Evolutionary conservation across 257 asterid genomes (phyloP).

Genomic region (Jacaranda mimosifolia): DNA sequence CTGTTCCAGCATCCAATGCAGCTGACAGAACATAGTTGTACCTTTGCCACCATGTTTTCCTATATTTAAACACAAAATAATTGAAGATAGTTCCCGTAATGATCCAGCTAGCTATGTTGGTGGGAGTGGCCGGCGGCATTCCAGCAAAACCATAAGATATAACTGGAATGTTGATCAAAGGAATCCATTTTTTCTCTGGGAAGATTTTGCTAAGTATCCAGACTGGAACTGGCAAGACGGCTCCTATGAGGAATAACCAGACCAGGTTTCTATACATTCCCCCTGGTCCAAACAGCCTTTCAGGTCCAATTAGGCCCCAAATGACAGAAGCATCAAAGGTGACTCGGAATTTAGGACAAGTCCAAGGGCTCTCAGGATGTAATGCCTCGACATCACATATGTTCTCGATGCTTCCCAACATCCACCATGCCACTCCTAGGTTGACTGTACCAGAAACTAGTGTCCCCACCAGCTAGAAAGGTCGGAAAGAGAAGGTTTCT

Average conservation of each 20-base stretch:
- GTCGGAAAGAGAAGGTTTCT: not conserved
- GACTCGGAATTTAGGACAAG: slow-evolving; percentile 86
- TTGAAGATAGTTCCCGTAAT: slow-evolving; percentile 79
- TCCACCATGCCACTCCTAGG: slow-evolving; percentile 93
- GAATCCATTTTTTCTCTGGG: slow-evolving; percentile 91
- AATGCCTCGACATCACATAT: slow-evolving; percentile 78
- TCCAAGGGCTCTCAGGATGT: slow-evolving; percentile 94
- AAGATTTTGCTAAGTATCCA: slow-evolving; percentile 81
- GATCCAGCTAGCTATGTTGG: slow-evolving; percentile 94
- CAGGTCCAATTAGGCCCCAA: slow-evolving; percentile 90
- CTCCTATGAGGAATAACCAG: slow-evolving; percentile 90
- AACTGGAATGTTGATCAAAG: slow-evolving; percentile 84
- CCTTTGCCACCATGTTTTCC: slow-evolving; percentile 88
- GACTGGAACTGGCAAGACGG: slow-evolving; percentile 82
- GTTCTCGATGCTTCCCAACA: slow-evolving; percentile 82
- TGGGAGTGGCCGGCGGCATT: slow-evolving; percentile 98
- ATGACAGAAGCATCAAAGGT: slow-evolving; percentile 88
- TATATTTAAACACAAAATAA: slow-evolving; percentile 79
- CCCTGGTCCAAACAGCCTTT: slow-evolving; percentile 75
- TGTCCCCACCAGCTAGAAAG: slow-evolving; percentile 71
- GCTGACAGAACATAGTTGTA: slow-evolving; percentile 92
- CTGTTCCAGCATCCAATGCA: slow-evolving; percentile 94
- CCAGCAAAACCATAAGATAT: slow-evolving; percentile 92
- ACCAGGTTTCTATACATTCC: slow-evolving; percentile 86
- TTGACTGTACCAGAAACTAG: slow-evolving; percentile 77